Evolutionary conservation across 1,284 basidiomycete genomes (phyloP).

Genomic region (Tremellales sp.): DNA sequence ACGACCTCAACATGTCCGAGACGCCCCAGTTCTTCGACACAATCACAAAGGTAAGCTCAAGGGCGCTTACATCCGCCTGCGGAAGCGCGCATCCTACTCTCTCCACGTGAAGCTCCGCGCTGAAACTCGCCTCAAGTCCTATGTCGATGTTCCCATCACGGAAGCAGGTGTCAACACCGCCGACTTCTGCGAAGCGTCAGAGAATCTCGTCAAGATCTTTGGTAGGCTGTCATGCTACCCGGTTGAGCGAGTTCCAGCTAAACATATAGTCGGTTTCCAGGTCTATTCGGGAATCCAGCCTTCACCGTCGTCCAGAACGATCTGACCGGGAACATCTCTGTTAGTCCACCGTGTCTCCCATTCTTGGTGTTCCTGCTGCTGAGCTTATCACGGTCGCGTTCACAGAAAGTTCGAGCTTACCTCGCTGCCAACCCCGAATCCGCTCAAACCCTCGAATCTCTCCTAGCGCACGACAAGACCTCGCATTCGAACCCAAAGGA

Average conservation of each 20-base stretch:
- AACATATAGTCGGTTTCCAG: constrained; percentile 50
- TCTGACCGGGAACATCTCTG: constrained; percentile 86
- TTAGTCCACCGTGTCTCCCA: constrained; percentile 49
- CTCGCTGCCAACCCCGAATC: constrained; percentile 63
- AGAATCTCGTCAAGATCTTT: constrained; percentile 87
- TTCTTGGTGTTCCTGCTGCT: constrained; percentile 3
- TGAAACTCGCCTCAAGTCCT: constrained; percentile 59
- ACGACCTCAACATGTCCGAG: constrained; percentile 55
- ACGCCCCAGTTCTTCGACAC: constrained; percentile 78
- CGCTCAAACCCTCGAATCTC: constrained; percentile 75
- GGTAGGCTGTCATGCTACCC: constrained; percentile 55
- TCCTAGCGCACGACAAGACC: constrained; percentile 78
- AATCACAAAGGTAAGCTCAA: constrained; percentile 62
- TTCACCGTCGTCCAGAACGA: constrained; percentile 84
- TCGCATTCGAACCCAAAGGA: constrained; percentile 64
- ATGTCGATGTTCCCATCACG: constrained; percentile 81
- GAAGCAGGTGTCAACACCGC: constrained; percentile 84
- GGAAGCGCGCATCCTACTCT: not conserved
- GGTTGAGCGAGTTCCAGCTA: not conserved
- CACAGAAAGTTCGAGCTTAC: constrained; percentile 81
- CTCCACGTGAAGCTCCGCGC: constrained; percentile 30
- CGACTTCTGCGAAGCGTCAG: constrained; percentile 81
- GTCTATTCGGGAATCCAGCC: constrained; percentile 81
- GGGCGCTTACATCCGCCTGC: not conserved
- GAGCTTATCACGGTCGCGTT: not conserved